Percentiles rank a stretch among this genome's conserved stretches.
Evolutionary conservation across 306 rosid species (phyloP).

Genomic region (Fagus crenata): DNA sequence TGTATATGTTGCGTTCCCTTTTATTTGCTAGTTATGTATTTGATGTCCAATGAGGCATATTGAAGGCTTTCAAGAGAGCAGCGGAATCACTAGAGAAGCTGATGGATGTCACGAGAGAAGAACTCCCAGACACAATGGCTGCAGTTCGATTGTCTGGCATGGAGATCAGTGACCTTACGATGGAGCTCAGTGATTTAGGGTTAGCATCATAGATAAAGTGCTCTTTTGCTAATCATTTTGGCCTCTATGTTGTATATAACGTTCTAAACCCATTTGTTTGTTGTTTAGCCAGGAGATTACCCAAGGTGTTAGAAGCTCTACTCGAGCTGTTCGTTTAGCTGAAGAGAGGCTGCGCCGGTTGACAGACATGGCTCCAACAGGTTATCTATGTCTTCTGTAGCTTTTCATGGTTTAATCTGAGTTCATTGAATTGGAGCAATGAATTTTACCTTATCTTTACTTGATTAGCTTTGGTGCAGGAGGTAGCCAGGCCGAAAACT

Average conservation of each 20-base stretch:
- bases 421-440: slow-evolving; percentile 22
- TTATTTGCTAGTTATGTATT: slow-evolving; percentile 7
- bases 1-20: neutral
- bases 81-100: slow-evolving; percentile 89
- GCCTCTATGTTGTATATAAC: slow-evolving; percentile 5
- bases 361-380: slow-evolving; percentile 64
- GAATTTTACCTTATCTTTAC: slow-evolving; percentile 51
- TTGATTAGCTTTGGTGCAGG: slow-evolving; percentile 74
- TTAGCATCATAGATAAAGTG: slow-evolving; percentile 20
- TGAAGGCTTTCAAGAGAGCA: slow-evolving; percentile 86
- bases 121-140: slow-evolving; percentile 89
- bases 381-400: slow-evolving; percentile 38
- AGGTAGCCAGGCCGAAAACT: slow-evolving; percentile 35
- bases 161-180: slow-evolving; percentile 89
- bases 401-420: neutral
- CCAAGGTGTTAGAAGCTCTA: slow-evolving; percentile 82
- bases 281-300: slow-evolving; percentile 76
- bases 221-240: neutral
- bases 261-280: neutral
- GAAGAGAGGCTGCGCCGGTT: slow-evolving; percentile 70
- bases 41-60: slow-evolving; percentile 9
- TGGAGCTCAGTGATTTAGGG: slow-evolving; percentile 89
- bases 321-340: slow-evolving; percentile 64
- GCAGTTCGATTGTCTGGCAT: slow-evolving; percentile 88
- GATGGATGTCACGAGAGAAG: slow-evolving; percentile 85